Conservation (phyloP, 2,329 filamentous ascomycete species). For the Clarireedia paspali region DNA sequence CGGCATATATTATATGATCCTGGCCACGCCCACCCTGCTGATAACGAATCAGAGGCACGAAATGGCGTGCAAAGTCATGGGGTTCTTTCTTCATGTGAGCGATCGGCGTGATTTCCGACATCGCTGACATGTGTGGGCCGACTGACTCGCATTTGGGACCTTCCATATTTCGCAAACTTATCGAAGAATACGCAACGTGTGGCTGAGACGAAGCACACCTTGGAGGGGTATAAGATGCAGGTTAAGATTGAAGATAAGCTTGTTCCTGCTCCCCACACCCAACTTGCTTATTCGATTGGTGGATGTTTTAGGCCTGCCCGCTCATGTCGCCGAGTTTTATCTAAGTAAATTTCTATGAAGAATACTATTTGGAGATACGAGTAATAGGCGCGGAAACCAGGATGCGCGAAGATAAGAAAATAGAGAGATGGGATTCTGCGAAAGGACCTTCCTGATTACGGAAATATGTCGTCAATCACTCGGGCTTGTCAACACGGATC, state of each 20-base stretch:
- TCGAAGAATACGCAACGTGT: not conserved
- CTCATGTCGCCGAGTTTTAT: not conserved
- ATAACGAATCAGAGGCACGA: too few relatives aligned
- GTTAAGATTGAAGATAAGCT: constrained; percentile 6
- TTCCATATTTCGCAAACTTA: not conserved
- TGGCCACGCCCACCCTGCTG: not conserved
- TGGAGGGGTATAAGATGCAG: not conserved
- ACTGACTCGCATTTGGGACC: not conserved
- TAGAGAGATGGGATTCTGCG: too few relatives aligned
- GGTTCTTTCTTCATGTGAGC: not conserved
- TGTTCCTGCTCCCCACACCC: not conserved
- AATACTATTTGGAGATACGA: not conserved
- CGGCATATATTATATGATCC: not conserved
- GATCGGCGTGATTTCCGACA: not conserved
- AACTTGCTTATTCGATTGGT: not conserved
- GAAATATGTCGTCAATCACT: not conserved
- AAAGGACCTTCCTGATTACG: constrained; percentile 7
- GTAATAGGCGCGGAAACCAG: constrained; percentile 3
- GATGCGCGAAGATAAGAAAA: constrained; percentile 5
- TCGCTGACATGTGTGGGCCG: not conserved
- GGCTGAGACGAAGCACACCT: not conserved
- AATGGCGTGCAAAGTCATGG: not conserved
- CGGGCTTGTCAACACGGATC: not conserved
- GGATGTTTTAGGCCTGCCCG: constrained; percentile 1
- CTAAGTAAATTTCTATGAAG: not conserved